Percentiles rank a stretch among this genome's conserved stretches.
phyloP scores from a whole-genome alignment of 441 rosid genomes.

The Pelargonium myrrhifolium region DNA sequence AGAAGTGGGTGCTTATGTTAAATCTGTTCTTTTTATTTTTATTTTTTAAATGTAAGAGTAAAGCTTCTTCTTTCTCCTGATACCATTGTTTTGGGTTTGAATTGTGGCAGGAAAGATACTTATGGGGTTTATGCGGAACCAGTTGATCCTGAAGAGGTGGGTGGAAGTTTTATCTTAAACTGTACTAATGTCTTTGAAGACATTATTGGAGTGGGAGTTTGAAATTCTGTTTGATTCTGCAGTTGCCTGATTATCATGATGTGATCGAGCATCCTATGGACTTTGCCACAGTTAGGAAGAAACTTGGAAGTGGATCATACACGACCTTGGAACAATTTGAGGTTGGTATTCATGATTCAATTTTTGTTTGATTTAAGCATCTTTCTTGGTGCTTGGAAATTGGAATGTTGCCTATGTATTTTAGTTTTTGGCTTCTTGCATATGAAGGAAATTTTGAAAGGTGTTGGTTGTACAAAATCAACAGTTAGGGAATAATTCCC shows the following conservation, averaged over 20 bases:
- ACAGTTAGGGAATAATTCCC: no score
- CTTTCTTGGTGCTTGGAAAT: no score
- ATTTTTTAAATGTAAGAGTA: no score
- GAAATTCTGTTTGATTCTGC: constrained; percentile 15
- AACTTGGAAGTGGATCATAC: constrained; percentile 34
- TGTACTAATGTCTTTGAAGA: background rate
- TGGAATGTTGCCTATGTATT: no score
- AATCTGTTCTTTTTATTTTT: no score
- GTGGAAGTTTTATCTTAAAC: constrained; percentile 4
- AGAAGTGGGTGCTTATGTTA: background rate
- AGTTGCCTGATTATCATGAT: constrained; percentile 56
- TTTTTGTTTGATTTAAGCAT: no score
- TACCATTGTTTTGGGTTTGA: constrained; percentile 3
- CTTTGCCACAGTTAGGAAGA: constrained; percentile 42
- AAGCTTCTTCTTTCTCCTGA: no score
- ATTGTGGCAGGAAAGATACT: constrained; percentile 62
- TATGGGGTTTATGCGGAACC: constrained; percentile 82
- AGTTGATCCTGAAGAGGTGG: constrained; percentile 71
- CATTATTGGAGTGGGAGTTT: background rate
- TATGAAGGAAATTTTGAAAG: no score
- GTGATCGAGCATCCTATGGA: constrained; percentile 48
- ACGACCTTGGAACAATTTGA: constrained; percentile 40
- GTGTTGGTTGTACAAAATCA: no score
- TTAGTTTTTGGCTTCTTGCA: no score
- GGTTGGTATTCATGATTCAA: constrained; percentile 24